Base-by-base conservation (phyloP, 78 protist genomes). In the Dictyostelium purpureum region DNA sequence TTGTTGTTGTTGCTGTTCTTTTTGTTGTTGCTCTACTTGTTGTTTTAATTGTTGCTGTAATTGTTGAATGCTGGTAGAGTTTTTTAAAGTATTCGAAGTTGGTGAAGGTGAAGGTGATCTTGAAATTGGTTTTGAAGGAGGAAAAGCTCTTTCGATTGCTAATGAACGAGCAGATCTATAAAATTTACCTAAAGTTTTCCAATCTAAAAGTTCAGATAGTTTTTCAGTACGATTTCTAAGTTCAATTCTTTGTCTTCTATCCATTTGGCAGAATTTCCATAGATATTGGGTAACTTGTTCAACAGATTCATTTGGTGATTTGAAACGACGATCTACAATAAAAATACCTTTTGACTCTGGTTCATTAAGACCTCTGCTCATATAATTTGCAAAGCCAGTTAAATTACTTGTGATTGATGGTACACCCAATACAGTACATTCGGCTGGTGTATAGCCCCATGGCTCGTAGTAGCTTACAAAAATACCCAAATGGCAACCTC, bases 381-480 rank as follows among this genome's bases (percentile, higher is more conserved):
- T 90, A 83, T 49, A 97, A 61, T 78, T 37, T 7, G 96, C 98
- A 31, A 97, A 97, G 43, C 98, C 98, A 0, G 97, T 52, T 10
- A 97, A 75, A 73, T 97, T 96, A 66, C 93, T 59, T 6, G 98
- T 96, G 66, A 97, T 75, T 10, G 95, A 78, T 35, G 97, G 96
- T 10, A 96, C 93, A 73, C 98, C 98, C 47, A 77, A 33, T 40
- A 90, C 93, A 24, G 96, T 80, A 82, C 97, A 96, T 87, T 97
- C 97, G 12, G 94, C 95, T 12, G 94, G 91, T 1, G 96, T 95
- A 59, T 78, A 71, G 14, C 96, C 96, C 94, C 94, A 95, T 63
- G 97, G 98, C 74, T 97, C 98, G 71, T 97, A 97, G 82, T 91
- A 91, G 21, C 93, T 75, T 4, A 90, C 96, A 80, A 97, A 97